A percentile compares a stretch with the other conserved stretches of the same genome.
Conservation (phyloP, 2,329 filamentous ascomycete genomes). For the Pseudogymnoascus sp. region DNA sequence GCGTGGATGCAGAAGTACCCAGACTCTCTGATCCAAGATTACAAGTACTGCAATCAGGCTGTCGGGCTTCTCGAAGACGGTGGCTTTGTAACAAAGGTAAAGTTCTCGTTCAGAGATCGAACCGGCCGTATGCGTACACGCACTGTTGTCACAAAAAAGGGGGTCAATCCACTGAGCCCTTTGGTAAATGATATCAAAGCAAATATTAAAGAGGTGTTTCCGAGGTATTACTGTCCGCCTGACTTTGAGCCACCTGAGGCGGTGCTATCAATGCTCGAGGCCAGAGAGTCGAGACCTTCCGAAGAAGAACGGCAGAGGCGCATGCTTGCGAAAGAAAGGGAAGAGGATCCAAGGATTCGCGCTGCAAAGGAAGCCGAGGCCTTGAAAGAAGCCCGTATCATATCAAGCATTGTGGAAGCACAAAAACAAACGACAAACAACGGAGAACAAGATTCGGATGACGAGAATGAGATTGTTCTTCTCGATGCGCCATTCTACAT, state of each 20-base stretch:
- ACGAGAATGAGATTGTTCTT: slow-evolving; percentile 1
- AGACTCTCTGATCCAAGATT: slow-evolving; percentile 22
- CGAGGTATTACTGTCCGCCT: slow-evolving; percentile 26
- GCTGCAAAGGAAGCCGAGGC: not conserved
- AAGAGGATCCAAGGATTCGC: not conserved
- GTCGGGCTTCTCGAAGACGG: slow-evolving; percentile 23
- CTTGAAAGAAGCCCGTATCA: not conserved
- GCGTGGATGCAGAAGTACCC: slow-evolving; percentile 25
- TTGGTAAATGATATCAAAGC: slow-evolving; percentile 21
- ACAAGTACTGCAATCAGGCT: slow-evolving; percentile 22
- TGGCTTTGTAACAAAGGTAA: slow-evolving; percentile 17
- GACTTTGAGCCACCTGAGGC: slow-evolving; percentile 22
- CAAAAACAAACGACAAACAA: not conserved
- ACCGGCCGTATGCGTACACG: slow-evolving; percentile 16
- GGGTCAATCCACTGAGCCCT: slow-evolving; percentile 13
- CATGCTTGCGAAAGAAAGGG: slow-evolving; percentile 7
- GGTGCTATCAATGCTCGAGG: slow-evolving; percentile 21
- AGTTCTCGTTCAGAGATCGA: slow-evolving; percentile 18
- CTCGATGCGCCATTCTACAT: slow-evolving; percentile 15
- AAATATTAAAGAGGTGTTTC: slow-evolving; percentile 20
- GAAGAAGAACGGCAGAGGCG: slow-evolving; percentile 14
- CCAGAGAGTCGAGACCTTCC: slow-evolving; percentile 9
- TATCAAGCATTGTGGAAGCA: slow-evolving; percentile 6
- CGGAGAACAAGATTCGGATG: not conserved
- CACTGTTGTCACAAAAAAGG: slow-evolving; percentile 19